Percentiles rank a stretch among this genome's conserved stretches.
Conservation (phyloP, 177 flowering plant genomes). For the Vitis hybrid region DNA sequence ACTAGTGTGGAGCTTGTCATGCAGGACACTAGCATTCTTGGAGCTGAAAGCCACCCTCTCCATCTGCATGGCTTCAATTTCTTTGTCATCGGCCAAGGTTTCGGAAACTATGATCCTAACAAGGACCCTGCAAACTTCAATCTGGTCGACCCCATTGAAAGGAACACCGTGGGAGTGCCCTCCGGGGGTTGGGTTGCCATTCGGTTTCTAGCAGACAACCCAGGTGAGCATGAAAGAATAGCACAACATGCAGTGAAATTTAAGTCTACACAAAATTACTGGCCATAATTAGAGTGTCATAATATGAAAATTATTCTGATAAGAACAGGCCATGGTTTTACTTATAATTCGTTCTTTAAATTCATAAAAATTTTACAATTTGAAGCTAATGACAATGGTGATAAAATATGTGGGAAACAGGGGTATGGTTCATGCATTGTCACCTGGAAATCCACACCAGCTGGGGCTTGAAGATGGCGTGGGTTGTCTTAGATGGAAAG, state of each 20-base stretch:
- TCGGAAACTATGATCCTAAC: slow-evolving; percentile 42
- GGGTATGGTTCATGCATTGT: slow-evolving; percentile 29
- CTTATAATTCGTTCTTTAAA: too few species aligned
- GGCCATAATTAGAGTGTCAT: too few species aligned
- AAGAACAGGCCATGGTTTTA: too few species aligned
- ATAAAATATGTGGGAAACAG: slow-evolving; percentile 8
- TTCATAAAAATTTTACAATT: too few species aligned
- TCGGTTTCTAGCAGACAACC: slow-evolving; percentile 46
- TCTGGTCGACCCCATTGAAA: slow-evolving; percentile 44
- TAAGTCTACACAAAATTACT: too few species aligned
- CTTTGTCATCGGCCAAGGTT: slow-evolving; percentile 48
- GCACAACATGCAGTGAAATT: too few species aligned
- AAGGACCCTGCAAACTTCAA: slow-evolving; percentile 43
- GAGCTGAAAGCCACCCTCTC: slow-evolving; percentile 54
- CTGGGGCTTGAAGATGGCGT: slow-evolving; percentile 37
- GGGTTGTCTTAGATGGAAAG: slow-evolving; percentile 32
- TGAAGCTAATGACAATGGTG: not conserved
- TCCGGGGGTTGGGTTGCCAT: slow-evolving; percentile 57
- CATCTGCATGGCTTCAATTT: slow-evolving; percentile 54
- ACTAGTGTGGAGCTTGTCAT: slow-evolving; percentile 43
- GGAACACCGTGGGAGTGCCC: slow-evolving; percentile 50
- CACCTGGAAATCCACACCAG: slow-evolving; percentile 30
- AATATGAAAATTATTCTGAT: too few species aligned
- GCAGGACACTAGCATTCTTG: slow-evolving; percentile 54
- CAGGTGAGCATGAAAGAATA: slow-evolving; percentile 22